These are phyloP conservation scores for Alnus rubra DNA, from an alignment of 306 rosid genomes.

Conservation along the genomic window DNA sequence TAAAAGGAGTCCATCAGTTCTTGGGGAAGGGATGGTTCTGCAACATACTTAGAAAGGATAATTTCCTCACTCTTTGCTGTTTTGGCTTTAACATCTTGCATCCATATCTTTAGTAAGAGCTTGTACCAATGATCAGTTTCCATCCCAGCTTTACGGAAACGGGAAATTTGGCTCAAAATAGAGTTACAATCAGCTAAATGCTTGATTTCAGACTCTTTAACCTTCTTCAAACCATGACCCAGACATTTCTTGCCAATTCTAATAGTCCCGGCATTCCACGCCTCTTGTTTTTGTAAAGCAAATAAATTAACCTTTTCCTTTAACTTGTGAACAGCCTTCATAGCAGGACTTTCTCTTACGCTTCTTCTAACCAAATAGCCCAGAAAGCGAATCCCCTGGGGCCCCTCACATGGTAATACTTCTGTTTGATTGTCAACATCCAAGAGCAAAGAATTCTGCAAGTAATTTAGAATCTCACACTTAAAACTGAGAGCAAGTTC, in stretches of 20 bases:
- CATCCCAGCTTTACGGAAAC: conserved; percentile 82
- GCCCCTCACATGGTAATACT: conserved; percentile 52
- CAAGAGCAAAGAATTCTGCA: conserved; percentile 64
- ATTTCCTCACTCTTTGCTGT: conserved; percentile 57
- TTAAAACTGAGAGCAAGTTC: conserved; percentile 61
- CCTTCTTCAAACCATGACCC: conserved; percentile 88
- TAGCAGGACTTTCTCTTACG: conserved; percentile 60
- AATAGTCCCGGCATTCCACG: conserved; percentile 66
- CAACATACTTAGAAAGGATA: conserved; percentile 57
- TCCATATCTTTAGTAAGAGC: conserved; percentile 74
- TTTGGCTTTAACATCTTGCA: conserved; percentile 65
- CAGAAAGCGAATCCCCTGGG: conserved; percentile 50
- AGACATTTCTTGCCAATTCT: conserved; percentile 90
- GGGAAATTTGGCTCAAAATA: conserved; percentile 57
- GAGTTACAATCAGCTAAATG: conserved; percentile 65
- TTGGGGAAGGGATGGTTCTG: conserved; percentile 73
- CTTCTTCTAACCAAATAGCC: conserved; percentile 65
- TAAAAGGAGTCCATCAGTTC: conserved; percentile 68
- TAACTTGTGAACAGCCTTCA: conserved; percentile 83
- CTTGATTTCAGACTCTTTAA: conserved; percentile 85
- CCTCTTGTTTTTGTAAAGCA: conserved; percentile 68
- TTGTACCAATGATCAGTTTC: conserved; percentile 98
- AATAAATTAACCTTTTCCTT: conserved; percentile 76
- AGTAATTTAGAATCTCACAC: conserved; percentile 60
- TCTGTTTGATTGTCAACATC: conserved; percentile 51